phyloP scores from a whole-genome alignment of 768 basidiomycete species.

The Russula abietina region DNA sequence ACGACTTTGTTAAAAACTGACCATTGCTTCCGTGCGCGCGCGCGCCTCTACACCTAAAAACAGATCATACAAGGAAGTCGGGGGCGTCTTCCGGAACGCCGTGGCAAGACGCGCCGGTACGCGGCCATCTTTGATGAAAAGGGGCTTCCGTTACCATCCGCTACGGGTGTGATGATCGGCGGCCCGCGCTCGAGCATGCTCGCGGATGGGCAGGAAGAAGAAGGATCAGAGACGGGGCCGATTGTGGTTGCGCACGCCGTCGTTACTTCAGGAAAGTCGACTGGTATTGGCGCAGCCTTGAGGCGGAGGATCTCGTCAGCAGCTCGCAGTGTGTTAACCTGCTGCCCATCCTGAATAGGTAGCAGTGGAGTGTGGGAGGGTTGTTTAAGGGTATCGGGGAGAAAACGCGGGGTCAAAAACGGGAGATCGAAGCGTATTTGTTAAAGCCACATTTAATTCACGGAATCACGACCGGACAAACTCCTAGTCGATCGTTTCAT shows the following conservation, averaged over 20 bases:
- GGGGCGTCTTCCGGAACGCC: slow-evolving; percentile 12
- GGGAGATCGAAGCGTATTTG: slow-evolving; percentile 16
- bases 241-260: slow-evolving; percentile 8
- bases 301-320: slow-evolving; percentile 18
- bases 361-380: background rate
- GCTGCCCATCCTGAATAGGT: slow-evolving; percentile 9
- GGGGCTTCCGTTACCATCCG: slow-evolving; percentile 20
- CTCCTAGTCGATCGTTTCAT: slow-evolving; percentile 9
- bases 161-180: slow-evolving; percentile 18
- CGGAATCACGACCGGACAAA: slow-evolving; percentile 4
- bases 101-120: slow-evolving; percentile 22
- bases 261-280: slow-evolving; percentile 6
- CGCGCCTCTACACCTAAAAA: background rate
- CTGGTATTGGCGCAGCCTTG: slow-evolving; percentile 12
- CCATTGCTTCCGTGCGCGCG: background rate
- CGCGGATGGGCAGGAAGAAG: slow-evolving; percentile 3
- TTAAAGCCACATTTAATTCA: slow-evolving; percentile 16
- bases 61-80: slow-evolving; percentile 17
- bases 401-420: background rate
- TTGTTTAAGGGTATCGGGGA: slow-evolving; percentile 9
- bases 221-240: slow-evolving; percentile 4
- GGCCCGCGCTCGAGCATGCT: slow-evolving; percentile 15
- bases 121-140: slow-evolving; percentile 23
- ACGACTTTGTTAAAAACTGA: background rate
- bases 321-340: slow-evolving; percentile 20